Evolutionary conservation across 2,329 filamentous ascomycete species (phyloP).

Genomic region (Ustulina deusta): DNA sequence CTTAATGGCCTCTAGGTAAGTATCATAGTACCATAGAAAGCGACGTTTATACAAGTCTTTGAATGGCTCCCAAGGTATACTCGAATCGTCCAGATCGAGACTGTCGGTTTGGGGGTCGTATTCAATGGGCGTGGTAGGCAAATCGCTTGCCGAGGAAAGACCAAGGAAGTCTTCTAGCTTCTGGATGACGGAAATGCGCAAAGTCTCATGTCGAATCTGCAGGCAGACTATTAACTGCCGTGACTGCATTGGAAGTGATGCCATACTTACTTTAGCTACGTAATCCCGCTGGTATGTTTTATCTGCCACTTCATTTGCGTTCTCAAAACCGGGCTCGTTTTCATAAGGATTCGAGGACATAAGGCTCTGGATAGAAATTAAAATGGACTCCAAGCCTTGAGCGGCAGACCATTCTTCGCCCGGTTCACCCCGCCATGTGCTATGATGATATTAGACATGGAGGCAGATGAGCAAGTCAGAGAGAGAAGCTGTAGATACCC

Average conservation of each 20-base stretch:
- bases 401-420: conserved; percentile 98
- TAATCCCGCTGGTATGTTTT: conserved; percentile 81
- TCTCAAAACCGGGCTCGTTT: conserved; percentile 94
- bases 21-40: conserved; percentile 96
- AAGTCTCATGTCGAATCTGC: conserved; percentile 89
- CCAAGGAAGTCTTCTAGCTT: conserved; percentile 83
- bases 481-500: conserved; percentile 67
- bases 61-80: conserved; percentile 82
- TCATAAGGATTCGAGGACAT: conserved; percentile 95
- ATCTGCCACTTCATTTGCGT: conserved; percentile 74
- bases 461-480: conserved; percentile 18
- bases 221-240: conserved; percentile 42
- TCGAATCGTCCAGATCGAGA: conserved; percentile 61
- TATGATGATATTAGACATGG: conserved; percentile 53
- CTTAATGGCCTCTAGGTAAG: conserved; percentile 79
- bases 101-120: conserved; percentile 48
- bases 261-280: conserved; percentile 76
- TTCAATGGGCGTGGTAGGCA: conserved; percentile 53
- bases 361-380: conserved; percentile 95
- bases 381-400: conserved; percentile 91
- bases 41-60: conserved; percentile 89
- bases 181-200: conserved; percentile 87
- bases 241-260: background rate
- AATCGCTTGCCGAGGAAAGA: conserved; percentile 66
- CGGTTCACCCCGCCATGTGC: conserved; percentile 91